Evolutionary conservation across 768 basidiomycete species (phyloP), one percentile per base, ranked within the genome.

Genomic region (Antrodiella citrinella): DNA sequence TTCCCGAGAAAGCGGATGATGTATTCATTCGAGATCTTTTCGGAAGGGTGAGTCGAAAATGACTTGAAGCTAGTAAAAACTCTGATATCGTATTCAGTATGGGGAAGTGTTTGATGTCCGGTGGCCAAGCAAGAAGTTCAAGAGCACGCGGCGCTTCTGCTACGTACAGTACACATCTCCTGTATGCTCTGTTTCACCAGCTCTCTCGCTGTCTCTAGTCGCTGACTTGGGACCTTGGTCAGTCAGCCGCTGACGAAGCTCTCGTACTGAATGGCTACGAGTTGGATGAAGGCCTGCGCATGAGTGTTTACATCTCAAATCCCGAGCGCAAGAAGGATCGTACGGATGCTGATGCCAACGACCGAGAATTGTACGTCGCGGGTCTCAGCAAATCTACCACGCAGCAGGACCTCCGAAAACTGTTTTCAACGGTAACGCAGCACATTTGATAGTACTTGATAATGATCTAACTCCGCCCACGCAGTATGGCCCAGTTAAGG

Each of bases 51-150:
- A 44, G 75, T 58, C 26, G 38, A 4, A 11, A 23, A 1, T 25
- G 21, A 5, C 9, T 43, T 39, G 10, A 10, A 38, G 35, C 18
- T 10, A 10, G 35, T 38, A 10, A 10, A 38, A 38, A 10, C 35
- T 38, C 21, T 35, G 26, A 60, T 42, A 5, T 5, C 10, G 5
- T 19, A 24, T 39, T 1, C 50, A 96, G 92, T 93, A 87, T 66
- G 96, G 96, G 9, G 78, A 75, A 3, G 77, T 99, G 48, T 89
- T 98, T 53, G 94, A 98, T 55, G 87, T 92, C 15, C 86, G 96
- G 25, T 98, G 95, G 95, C 96, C 96, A 4, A 94, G 91, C 68
- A 94, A 94, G 62, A 96, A 96, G 62, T 93, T 91, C 74, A 95
- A 93, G 67, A 81, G 71, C 50, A 86, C 87, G 2, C 73, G 96